Conservation (phyloP, 1,139 yeast species). For the Kurtzmaniella quercitrusa region DNA sequence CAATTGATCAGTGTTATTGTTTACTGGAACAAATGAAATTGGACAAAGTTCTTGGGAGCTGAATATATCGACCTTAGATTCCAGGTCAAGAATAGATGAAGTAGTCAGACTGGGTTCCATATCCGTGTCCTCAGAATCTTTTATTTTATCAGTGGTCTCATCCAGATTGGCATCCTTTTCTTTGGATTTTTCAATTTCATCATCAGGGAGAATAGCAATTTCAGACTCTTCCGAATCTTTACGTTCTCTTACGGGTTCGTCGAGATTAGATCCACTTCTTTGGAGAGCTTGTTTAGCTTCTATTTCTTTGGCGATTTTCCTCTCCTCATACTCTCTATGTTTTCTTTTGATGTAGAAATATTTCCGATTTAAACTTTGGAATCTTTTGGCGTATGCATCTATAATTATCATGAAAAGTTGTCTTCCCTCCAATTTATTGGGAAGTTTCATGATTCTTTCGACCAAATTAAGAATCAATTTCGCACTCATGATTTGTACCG, state of each 20-base stretch:
- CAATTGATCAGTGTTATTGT: constrained; percentile 56
- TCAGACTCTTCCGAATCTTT: neutral
- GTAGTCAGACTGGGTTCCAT: constrained; percentile 6
- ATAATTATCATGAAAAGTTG: constrained; percentile 78
- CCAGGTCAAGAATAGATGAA: constrained; percentile 1
- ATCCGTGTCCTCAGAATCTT: constrained; percentile 21
- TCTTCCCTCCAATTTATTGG: constrained; percentile 80
- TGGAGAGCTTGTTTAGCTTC: constrained; percentile 40
- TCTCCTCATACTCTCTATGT: constrained; percentile 51
- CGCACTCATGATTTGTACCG: constrained; percentile 97
- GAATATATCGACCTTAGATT: constrained; percentile 25
- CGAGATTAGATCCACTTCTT: constrained; percentile 22
- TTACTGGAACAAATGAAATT: constrained; percentile 25
- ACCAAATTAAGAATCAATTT: constrained; percentile 82
- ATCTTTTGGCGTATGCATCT: constrained; percentile 83
- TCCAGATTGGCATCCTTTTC: constrained; percentile 3
- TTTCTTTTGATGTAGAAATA: constrained; percentile 63
- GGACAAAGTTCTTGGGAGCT: constrained; percentile 40
- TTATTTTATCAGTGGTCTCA: constrained; percentile 4
- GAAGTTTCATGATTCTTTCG: constrained; percentile 81
- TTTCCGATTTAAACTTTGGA: constrained; percentile 69
- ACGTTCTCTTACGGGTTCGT: neutral
- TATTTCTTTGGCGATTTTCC: constrained; percentile 36
- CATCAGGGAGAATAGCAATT: neutral
- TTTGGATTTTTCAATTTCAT: constrained; percentile 1